Percentiles rank a stretch among this genome's conserved stretches.
phyloP scores from a whole-genome alignment of 352 stramenopile genomes.

The Phytopythium ostracodes region DNA sequence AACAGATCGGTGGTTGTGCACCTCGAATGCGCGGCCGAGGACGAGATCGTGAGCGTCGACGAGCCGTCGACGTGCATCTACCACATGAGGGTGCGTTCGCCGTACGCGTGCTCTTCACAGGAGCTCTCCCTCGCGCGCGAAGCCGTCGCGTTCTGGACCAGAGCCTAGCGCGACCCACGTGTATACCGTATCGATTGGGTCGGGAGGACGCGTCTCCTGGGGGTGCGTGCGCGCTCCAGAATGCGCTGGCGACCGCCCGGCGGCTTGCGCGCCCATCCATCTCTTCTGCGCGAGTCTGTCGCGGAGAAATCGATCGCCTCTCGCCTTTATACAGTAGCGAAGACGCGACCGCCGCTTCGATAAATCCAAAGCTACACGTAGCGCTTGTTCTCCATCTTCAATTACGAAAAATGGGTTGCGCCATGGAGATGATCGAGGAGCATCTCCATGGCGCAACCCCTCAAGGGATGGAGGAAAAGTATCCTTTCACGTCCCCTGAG shows the following conservation, averaged over 20 bases:
- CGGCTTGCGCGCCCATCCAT: background rate
- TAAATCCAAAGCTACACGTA: background rate
- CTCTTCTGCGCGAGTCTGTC: too few relatives aligned
- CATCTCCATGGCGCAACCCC: too few relatives aligned
- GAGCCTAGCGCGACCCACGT: background rate
- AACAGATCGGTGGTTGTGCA: slow-evolving; percentile 57
- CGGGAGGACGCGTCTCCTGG: background rate
- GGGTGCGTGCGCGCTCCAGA: background rate
- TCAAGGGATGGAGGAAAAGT: too few relatives aligned
- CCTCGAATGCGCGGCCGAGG: slow-evolving; percentile 75
- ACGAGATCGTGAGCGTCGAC: slow-evolving; percentile 86
- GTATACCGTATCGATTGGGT: background rate
- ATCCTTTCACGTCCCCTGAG: too few relatives aligned
- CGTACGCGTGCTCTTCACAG: slow-evolving; percentile 50
- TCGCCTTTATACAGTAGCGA: too few relatives aligned
- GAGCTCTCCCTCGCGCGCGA: slow-evolving; percentile 34
- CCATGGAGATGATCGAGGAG: background rate
- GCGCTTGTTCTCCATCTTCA: too few relatives aligned
- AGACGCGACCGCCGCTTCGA: background rate
- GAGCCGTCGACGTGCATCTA: slow-evolving; percentile 93
- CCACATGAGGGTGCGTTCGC: slow-evolving; percentile 76
- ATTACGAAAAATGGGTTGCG: background rate
- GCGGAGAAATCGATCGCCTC: too few relatives aligned
- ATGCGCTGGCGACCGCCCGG: background rate
- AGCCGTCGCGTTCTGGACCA: slow-evolving; percentile 48